These are phyloP conservation scores for Barbatosphaeria neglecta DNA, from an alignment of 495 filamentous ascomycete species.

Conservation along the genomic window DNA sequence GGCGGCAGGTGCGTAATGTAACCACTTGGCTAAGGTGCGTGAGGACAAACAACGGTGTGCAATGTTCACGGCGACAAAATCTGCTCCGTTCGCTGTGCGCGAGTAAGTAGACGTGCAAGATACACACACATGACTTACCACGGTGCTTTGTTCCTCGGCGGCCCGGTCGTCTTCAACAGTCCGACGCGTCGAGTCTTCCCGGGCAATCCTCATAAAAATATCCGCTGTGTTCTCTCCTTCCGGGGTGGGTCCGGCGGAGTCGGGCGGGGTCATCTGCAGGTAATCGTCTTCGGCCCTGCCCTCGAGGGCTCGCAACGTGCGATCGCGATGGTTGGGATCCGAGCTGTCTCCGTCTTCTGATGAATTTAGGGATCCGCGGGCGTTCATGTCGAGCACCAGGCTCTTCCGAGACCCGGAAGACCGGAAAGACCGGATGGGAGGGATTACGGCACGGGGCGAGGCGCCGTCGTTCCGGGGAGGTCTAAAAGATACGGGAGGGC, in stretches of 20 bases:
- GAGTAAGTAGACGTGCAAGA: too few species aligned
- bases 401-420: conserved; percentile 38
- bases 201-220: conserved; percentile 41
- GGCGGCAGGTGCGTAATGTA: too few species aligned
- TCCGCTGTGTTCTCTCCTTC: conserved; percentile 38
- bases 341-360: conserved; percentile 21
- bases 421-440: conserved; percentile 38
- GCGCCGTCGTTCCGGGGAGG: conserved; percentile 15
- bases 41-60: too few species aligned
- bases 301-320: conserved; percentile 37
- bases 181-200: conserved; percentile 32
- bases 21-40: too few species aligned
- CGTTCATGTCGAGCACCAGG: conserved; percentile 36
- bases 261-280: conserved; percentile 25
- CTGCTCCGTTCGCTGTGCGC: too few species aligned
- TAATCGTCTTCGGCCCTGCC: conserved; percentile 27
- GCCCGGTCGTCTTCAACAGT: conserved; percentile 12
- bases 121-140: conserved; percentile 33
- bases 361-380: conserved; percentile 20
- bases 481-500: conserved; percentile 33
- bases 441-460: conserved; percentile 22
- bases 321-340: conserved; percentile 34
- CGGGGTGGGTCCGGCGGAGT: conserved; percentile 20
- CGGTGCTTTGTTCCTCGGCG: conserved; percentile 20
- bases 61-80: too few species aligned